These are phyloP conservation scores for Didymella arachidicola DNA, from an alignment of 2,329 filamentous ascomycete species.

Conservation along the genomic window DNA sequence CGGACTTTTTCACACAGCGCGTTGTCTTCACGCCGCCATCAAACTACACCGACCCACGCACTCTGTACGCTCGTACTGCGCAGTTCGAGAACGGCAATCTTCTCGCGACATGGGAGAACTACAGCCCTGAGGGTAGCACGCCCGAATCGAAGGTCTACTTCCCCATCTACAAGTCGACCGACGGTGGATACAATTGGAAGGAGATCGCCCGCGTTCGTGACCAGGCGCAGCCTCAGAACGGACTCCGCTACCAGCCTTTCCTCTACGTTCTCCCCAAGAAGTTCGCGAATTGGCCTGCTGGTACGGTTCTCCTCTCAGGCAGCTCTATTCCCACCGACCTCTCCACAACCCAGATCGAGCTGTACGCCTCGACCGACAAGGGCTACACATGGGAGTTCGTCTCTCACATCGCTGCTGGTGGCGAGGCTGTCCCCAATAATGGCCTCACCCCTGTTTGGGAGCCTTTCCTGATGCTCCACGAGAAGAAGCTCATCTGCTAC, in stretches of 20 bases:
- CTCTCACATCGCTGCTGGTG: conserved; percentile 69
- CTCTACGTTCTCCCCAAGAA: conserved; percentile 68
- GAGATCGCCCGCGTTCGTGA: conserved; percentile 70
- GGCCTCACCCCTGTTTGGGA: conserved; percentile 76
- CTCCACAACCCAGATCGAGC: conserved; percentile 70
- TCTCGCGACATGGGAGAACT: conserved; percentile 64
- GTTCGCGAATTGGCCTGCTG: conserved; percentile 66
- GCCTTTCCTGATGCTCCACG: conserved; percentile 68
- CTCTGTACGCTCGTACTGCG: conserved; percentile 61
- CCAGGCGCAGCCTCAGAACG: conserved; percentile 69
- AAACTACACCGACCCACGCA: conserved; percentile 57
- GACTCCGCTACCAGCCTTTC: conserved; percentile 73
- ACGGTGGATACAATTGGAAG: conserved; percentile 64
- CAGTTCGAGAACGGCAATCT: conserved; percentile 56
- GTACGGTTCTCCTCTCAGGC: conserved; percentile 69
- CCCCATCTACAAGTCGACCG: conserved; percentile 57
- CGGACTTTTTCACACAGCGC: conserved; percentile 42
- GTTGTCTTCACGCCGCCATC: conserved; percentile 56
- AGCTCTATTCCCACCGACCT: conserved; percentile 67
- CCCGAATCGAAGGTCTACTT: conserved; percentile 53
- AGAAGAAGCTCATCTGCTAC: conserved; percentile 69
- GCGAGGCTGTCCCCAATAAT: conserved; percentile 68
- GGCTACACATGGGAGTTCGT: conserved; percentile 72
- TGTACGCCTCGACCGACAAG: conserved; percentile 70
- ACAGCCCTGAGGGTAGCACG: conserved; percentile 51